Evolutionary conservation across 2,329 filamentous ascomycete species (phyloP), one percentile per base, ranked within the genome.

Genomic region (Fusarium xylarioides): DNA sequence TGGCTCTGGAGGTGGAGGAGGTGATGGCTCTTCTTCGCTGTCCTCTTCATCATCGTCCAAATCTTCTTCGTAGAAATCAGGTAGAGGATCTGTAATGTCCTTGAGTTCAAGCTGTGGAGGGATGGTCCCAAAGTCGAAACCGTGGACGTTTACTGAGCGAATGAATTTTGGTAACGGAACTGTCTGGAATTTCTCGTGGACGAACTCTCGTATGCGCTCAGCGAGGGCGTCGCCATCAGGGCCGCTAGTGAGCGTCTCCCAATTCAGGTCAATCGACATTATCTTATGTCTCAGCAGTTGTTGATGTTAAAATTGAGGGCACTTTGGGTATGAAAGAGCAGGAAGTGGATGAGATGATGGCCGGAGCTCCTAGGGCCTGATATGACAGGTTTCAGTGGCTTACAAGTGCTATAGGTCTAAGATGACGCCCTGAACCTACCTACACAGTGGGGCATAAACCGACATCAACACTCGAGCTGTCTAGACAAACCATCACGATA

Each of bases 211-310:
- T 82, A 99, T 97, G 71, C 89, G 89, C 80, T 95, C 92, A 54
- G 95, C 95, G 69, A 98, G 91, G 60, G 90, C 93, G 73, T 91
- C 88, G 63, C 96, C 95, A 82, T 98, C 95, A 54, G 94, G 90
- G 34, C 96, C 96, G 70, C 91, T 91, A 28, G 95, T 98, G 80
- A 98, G 90, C 71, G 92, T 93, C 79, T 96, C 92, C 96, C 96
- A 99, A 83, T 97, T 95, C 81, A 99, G 92, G 80, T 98, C 95
- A 85, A 99, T 95, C 76, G 96, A 98, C 96, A 99, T 99, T 68
- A 70, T 49, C 47, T 42, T 10, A 38, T 40, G 40, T 46, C 54
- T 49, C 11, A 26, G 28, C 11, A 18, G 37, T 46, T 42, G 47
- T 32, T 30, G 23, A 56, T 37, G 43, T 30, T 28, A 60, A 49